Base-by-base conservation (phyloP, 164 flowering plant genomes). In the Vitis labrusca region DNA sequence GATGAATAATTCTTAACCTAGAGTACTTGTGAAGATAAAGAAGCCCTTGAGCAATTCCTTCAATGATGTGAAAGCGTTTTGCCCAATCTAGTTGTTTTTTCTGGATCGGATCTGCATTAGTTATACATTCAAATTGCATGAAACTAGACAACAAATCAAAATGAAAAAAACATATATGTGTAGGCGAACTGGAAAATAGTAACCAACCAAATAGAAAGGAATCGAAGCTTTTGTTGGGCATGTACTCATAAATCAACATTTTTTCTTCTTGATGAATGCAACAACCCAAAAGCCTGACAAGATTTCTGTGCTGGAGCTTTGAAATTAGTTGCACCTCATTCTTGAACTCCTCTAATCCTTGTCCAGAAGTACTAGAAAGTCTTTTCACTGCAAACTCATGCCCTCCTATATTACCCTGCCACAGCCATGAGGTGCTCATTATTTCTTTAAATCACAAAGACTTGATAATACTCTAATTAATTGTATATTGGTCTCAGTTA, bases 1-100 rank as follows among this genome's bases (percentile, higher is more conserved):
- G 50, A 13, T 70, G 66, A 47, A 70, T 63, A 11, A 70, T 70
- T 63, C 27, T 51, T 44, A 70, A 23, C 14, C 73, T 61, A 5
- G 73, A 70, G 56, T 70, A 37, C 47, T 70, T 19, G 14, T 70
- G 73, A 10, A 70, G 66, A 23, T 70, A 70, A 23, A 70, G 44
- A 52, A 70, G n/a, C 37, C 73, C 73, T 51, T 50, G 66, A 30
- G 66, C 61, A 53, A 70, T 63, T 17, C 73, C 73, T 9, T 16
- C 14, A 8, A 70, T 62, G 2, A 70, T 70, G 17, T 53, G 50
- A 5, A 30, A 50, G 15, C 67, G 67, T 19, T 53, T 61, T n/a
- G 4, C 30, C 73, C 73, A 70, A 19, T 70, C 60, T 15, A 70
- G 13, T 19, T 32, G 9, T 11, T 6, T 27, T 50, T 54, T 8